Base-by-base conservation (phyloP, 2,329 filamentous ascomycete genomes). In the Beauveria asiatica region DNA sequence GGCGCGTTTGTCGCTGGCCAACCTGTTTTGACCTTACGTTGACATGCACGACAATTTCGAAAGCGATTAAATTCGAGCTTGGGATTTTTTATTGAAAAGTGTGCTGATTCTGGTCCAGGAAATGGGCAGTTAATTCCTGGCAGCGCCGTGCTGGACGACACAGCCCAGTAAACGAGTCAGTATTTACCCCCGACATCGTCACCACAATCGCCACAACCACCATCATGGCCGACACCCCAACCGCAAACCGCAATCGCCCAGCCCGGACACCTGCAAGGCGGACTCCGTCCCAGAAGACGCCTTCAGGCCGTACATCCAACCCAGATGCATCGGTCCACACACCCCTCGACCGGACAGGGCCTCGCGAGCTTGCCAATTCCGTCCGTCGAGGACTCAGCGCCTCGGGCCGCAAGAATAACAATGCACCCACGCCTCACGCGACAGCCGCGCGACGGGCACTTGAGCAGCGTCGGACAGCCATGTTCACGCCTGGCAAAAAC, bases 401-500 rank as follows among this genome's bases (percentile, higher is more conserved):
- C 39, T 82, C 80, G 2, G 79, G 68, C 11, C 66, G 73, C 2
- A 49, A 41, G 16, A 59, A 60, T 25, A 71, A 70, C 63, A 75
- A 77, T 69, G 74, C 75, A 13, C 74, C 78, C 3, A 87, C 84
- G 19, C 84, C 84, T 0, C 84, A 87, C 68, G 83, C 80, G 51
- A 80, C 80, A 65, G 84, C 83, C 11, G 84, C 84, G 48, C 79
- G 79, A 52, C 77, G 81, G 50, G 79, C 83, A 37, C 76, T 86
- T 57, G 79, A 85, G 64, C 78, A 80, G 63, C 81, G 84, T 5
- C 80, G 84, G 46, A 79, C 80, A 3, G 82, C 82, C 51, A 74
- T 84, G 52, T 78, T 85, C 63, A 87, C 84, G 0, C 84, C 84
- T 0, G 83, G 82, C 19, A 80, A 80, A 63, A 78, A 79, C 57